Evolutionary conservation across 2,329 filamentous ascomycete genomes (phyloP).

Genomic region (Cylindrodendrum hubeiense): DNA sequence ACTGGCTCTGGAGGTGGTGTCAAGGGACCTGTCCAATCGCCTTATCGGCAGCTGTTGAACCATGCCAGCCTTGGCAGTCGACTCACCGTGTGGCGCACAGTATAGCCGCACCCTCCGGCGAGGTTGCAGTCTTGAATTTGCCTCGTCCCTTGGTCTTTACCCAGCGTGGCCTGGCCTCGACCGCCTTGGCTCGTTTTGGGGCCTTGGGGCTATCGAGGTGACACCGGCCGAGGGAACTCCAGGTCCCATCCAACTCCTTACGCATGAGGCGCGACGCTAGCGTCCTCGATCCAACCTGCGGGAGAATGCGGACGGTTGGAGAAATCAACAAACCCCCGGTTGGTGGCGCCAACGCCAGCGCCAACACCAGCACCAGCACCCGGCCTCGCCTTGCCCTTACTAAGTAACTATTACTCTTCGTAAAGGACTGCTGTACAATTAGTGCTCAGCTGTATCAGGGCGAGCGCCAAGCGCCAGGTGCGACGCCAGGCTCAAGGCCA

Average conservation of each 20-base stretch:
- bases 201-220: constrained; percentile 13
- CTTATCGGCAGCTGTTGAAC: constrained; percentile 46
- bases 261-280: constrained; percentile 41
- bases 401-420: not conserved
- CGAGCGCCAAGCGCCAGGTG: constrained; percentile 1
- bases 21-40: constrained; percentile 38
- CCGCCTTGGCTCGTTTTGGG: constrained; percentile 36
- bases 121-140: constrained; percentile 26
- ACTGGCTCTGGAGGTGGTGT: constrained; percentile 30
- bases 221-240: constrained; percentile 30
- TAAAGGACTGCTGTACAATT: not conserved
- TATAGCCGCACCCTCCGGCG: constrained; percentile 27
- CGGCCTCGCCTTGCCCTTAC: constrained; percentile 1
- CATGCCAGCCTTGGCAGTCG: constrained; percentile 38
- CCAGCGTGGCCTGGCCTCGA: constrained; percentile 40
- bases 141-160: constrained; percentile 32
- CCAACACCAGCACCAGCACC: constrained; percentile 10
- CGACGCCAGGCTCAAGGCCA: not conserved
- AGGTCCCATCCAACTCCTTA: constrained; percentile 30
- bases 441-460: not conserved
- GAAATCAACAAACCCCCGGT: constrained; percentile 9
- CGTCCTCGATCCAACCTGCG: constrained; percentile 36
- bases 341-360: constrained; percentile 1
- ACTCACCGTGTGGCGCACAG: constrained; percentile 35
- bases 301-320: constrained; percentile 40